A percentile compares a stretch with the other conserved stretches of the same genome.
phyloP scores from a whole-genome alignment of 2,329 filamentous ascomycete species.

The Colletotrichum endophyticum region DNA sequence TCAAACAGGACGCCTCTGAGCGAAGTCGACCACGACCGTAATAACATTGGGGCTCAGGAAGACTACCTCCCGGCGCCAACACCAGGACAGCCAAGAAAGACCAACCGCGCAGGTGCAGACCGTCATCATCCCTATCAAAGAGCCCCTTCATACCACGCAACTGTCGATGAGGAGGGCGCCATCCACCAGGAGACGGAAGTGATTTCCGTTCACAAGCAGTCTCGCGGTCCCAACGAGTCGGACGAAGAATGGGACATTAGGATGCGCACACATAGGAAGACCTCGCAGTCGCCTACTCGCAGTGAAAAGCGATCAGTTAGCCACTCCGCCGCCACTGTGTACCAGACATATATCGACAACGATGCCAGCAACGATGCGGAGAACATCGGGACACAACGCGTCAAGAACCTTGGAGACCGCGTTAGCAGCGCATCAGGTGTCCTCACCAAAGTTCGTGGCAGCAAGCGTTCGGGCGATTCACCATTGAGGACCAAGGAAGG shows the following conservation, averaged over 20 bases:
- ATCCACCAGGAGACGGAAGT: slow-evolving; percentile 65
- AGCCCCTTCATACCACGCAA: slow-evolving; percentile 49
- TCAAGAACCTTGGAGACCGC: slow-evolving; percentile 61
- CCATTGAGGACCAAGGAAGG: slow-evolving; percentile 58
- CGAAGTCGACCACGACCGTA: slow-evolving; percentile 85
- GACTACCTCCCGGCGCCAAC: slow-evolving; percentile 95
- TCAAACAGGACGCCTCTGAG: slow-evolving; percentile 86
- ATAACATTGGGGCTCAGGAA: slow-evolving; percentile 73
- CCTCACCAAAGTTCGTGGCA: slow-evolving; percentile 69
- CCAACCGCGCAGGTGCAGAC: slow-evolving; percentile 77
- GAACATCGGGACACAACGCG: slow-evolving; percentile 67
- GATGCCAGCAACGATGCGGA: slow-evolving; percentile 74
- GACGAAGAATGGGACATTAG: slow-evolving; percentile 86
- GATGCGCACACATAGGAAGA: slow-evolving; percentile 71
- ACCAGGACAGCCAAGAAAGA: slow-evolving; percentile 93
- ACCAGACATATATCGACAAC: slow-evolving; percentile 64
- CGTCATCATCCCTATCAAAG: slow-evolving; percentile 76
- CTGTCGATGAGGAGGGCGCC: slow-evolving; percentile 55
- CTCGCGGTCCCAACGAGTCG: slow-evolving; percentile 68
- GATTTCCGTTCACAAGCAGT: slow-evolving; percentile 65
- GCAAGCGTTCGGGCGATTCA: slow-evolving; percentile 58
- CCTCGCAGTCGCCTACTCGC: slow-evolving; percentile 65
- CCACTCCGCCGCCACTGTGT: slow-evolving; percentile 76
- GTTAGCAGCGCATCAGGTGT: slow-evolving; percentile 59
- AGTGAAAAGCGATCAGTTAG: slow-evolving; percentile 75